These are phyloP conservation scores for Cordia subcordata DNA, from an alignment of 257 asterid genomes.

Conservation along the genomic window DNA sequence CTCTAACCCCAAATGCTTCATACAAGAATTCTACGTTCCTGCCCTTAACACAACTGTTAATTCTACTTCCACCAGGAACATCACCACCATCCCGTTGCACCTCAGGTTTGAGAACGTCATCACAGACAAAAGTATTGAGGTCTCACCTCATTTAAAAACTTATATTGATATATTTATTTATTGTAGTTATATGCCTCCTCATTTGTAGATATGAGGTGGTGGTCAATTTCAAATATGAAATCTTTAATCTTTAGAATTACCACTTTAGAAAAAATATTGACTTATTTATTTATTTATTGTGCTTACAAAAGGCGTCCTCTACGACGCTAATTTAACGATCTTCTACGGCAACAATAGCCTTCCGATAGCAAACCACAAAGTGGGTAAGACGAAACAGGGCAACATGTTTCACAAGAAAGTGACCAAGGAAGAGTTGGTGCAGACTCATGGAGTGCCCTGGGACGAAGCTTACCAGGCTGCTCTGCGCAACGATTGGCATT, in stretches of 20 bases:
- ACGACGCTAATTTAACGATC: conserved; percentile 37
- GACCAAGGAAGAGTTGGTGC: conserved; percentile 20
- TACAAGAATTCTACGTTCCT: conserved; percentile 48
- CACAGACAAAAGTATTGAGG: too few relatives aligned
- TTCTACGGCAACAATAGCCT: conserved; percentile 27
- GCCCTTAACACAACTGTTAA: conserved; percentile 43
- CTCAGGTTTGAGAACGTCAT: conserved; percentile 53
- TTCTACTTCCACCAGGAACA: conserved; percentile 25
- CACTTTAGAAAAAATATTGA: too few relatives aligned
- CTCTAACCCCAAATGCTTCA: conserved; percentile 46
- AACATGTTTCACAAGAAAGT: conserved; percentile 48
- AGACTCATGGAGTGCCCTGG: conserved; percentile 53
- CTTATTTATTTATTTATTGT: too few relatives aligned
- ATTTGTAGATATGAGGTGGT: too few relatives aligned
- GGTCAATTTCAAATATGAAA: too few relatives aligned
- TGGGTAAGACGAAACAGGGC: conserved; percentile 66
- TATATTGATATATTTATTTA: too few relatives aligned
- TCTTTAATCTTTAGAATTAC: too few relatives aligned
- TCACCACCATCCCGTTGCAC: conserved; percentile 46
- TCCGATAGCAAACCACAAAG: conserved; percentile 40
- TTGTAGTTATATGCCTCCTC: too few relatives aligned
- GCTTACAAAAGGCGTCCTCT: conserved; percentile 68
- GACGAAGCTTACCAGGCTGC: conserved; percentile 32
- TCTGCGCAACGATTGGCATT: conserved; percentile 29
- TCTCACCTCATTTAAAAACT: too few relatives aligned